Conservation (phyloP, 2,329 filamentous ascomycete species). For the Chaetomiaceae sp. region DNA sequence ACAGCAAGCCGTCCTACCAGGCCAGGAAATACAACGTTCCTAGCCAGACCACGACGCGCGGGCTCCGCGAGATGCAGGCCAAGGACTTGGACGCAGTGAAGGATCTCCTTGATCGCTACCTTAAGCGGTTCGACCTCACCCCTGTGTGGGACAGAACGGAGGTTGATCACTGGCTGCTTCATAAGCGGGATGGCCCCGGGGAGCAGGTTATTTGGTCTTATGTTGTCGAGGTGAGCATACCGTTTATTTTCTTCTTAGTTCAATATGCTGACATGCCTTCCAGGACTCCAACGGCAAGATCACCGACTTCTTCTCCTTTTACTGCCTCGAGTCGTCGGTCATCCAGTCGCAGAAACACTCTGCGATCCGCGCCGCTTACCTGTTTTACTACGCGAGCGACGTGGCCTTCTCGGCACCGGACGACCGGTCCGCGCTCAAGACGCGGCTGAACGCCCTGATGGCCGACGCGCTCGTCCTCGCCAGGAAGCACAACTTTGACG, state of each 20-base stretch:
- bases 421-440: conserved; percentile 59
- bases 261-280: conserved; percentile 7
- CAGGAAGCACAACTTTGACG: conserved; percentile 81
- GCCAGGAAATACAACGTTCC: conserved; percentile 82
- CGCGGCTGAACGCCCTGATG: conserved; percentile 74
- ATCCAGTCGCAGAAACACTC: conserved; percentile 76
- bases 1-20: conserved; percentile 81
- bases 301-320: conserved; percentile 97
- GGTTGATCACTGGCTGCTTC: conserved; percentile 80
- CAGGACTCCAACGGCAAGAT: conserved; percentile 66
- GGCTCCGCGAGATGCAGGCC: conserved; percentile 72
- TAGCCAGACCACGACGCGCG: conserved; percentile 63
- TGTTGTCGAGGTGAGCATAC: conserved; percentile 65
- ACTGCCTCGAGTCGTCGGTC: conserved; percentile 87
- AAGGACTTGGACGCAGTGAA: conserved; percentile 75
- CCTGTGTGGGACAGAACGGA: conserved; percentile 78
- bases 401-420: conserved; percentile 58
- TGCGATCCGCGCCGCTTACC: conserved; percentile 81
- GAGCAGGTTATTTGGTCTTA: conserved; percentile 93
- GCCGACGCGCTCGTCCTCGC: conserved; percentile 83
- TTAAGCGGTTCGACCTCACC: conserved; percentile 75
- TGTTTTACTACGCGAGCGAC: conserved; percentile 95
- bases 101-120: conserved; percentile 69
- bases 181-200: conserved; percentile 56
- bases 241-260: not conserved